These are phyloP conservation scores for Kodamaea lidongshanica DNA, from an alignment of 805 yeast genomes.

Conservation along the genomic window DNA sequence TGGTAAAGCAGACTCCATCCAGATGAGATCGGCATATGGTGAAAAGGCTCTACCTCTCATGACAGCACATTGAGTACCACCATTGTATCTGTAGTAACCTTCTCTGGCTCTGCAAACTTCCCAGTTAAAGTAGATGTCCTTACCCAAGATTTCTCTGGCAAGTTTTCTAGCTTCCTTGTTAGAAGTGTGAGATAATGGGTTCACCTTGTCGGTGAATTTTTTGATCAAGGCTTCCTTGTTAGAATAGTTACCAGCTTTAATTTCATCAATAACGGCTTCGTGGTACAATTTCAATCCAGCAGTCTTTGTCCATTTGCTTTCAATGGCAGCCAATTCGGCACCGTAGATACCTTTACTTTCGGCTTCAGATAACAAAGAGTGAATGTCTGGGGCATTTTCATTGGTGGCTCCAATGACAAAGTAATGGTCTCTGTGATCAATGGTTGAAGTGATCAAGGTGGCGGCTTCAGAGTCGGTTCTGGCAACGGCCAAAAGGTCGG, in stretches of 20 bases:
- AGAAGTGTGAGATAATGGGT: slow-evolving; percentile 71
- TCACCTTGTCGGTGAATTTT: slow-evolving; percentile 60
- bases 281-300: slow-evolving; percentile 87
- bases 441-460: slow-evolving; percentile 86
- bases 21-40: slow-evolving; percentile 89
- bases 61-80: slow-evolving; percentile 96
- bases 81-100: slow-evolving; percentile 92
- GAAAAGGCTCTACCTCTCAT: slow-evolving; percentile 95
- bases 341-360: slow-evolving; percentile 71
- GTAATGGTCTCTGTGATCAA: slow-evolving; percentile 91
- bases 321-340: slow-evolving; percentile 62
- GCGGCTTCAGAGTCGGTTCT: slow-evolving; percentile 98
- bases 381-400: slow-evolving; percentile 68
- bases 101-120: slow-evolving; percentile 92
- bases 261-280: slow-evolving; percentile 84
- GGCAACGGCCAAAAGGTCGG: slow-evolving; percentile 82
- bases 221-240: slow-evolving; percentile 60
- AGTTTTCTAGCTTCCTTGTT: slow-evolving; percentile 72
- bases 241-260: slow-evolving; percentile 51
- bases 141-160: slow-evolving; percentile 70
- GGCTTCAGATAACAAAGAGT: slow-evolving; percentile 74
- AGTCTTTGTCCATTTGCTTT: slow-evolving; percentile 70
- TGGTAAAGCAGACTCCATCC: slow-evolving; percentile 98
- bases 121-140: slow-evolving; percentile 89
- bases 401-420: slow-evolving; percentile 88